Evolutionary conservation across 257 asterid species (phyloP), one percentile per base, ranked within the genome.

Genomic region (Solanum habrochaites): DNA sequence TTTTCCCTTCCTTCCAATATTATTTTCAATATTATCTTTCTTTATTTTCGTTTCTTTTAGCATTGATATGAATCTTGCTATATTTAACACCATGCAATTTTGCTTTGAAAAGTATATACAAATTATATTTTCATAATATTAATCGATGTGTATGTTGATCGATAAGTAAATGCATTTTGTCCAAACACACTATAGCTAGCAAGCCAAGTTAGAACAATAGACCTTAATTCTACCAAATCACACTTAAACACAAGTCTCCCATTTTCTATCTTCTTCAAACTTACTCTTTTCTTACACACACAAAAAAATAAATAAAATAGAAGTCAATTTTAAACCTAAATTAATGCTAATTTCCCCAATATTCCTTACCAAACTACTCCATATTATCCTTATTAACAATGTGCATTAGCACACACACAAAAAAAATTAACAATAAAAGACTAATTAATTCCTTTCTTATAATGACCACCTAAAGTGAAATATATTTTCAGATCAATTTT

Each of bases 341-440:
- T 15, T 21, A 64, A 73, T 75, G 90, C 86, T 49, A 75, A 83
- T 43, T 86, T 89, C 75, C 87, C 89, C 67, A 74, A 83, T 83
- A 83, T 27, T 6, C 42, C 23, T 35, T 32, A 74, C 89, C 83
- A 74, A 83, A 82, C 40, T 7, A 25, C 43, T 37, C 21, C 39
- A n/a, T 40, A 9, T 42, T 40, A 9, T 42, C 15, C 37, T 42
- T 14, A 70, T 12, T 12, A 74, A 39, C 15, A 13, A 29, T 21
- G 31, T 21, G n/a, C 83, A 43, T 77, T 13, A 20, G 32, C 82
- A 39, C 56, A 74, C 23, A 74, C 1, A 39, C 4, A 40, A 37
- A 35, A 35, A 18, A 37, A 35, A 18, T 8, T 8, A 13, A 10
- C 12, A 35, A 32, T 72, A 31, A 70, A 70, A 70, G 42, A 70